These are phyloP conservation scores for Plasmodium coatneyi DNA, from an alignment of 169 alveolate genomes.

Conservation along the genomic window DNA sequence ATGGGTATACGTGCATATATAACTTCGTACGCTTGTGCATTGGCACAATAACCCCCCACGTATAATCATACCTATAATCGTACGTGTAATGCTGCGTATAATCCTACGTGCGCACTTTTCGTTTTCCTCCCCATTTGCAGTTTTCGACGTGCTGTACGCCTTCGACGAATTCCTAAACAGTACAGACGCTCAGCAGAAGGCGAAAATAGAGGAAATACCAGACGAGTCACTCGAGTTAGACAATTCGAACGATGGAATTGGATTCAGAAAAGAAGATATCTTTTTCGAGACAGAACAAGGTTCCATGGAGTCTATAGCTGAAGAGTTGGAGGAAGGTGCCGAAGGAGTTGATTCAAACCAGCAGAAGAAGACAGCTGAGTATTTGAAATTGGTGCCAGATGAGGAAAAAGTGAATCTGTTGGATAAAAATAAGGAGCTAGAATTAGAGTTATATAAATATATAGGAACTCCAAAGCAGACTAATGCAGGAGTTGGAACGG, in stretches of 20 bases:
- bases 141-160: conserved; percentile 9
- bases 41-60: not conserved
- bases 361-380: not conserved
- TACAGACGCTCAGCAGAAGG: not conserved
- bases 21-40: not conserved
- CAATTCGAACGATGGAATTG: conserved; percentile 54
- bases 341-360: conserved; percentile 1
- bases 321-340: not conserved
- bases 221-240: conserved; percentile 20
- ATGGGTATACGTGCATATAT: not conserved
- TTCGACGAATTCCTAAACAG: not conserved
- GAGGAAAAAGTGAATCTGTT: not conserved
- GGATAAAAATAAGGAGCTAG: conserved; percentile 31
- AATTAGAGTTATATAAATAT: conserved; percentile 34
- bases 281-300: conserved; percentile 23
- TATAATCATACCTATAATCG: not conserved
- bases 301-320: conserved; percentile 1
- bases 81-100: too few species aligned
- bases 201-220: conserved; percentile 15
- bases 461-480: not conserved
- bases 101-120: not conserved
- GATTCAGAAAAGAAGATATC: conserved; percentile 33
- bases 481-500: not conserved
- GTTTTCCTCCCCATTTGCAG: not conserved
- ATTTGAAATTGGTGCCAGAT: conserved; percentile 5